Evolutionary conservation across 2,329 filamentous ascomycete species (phyloP).

Genomic region (Didymella pomorum): DNA sequence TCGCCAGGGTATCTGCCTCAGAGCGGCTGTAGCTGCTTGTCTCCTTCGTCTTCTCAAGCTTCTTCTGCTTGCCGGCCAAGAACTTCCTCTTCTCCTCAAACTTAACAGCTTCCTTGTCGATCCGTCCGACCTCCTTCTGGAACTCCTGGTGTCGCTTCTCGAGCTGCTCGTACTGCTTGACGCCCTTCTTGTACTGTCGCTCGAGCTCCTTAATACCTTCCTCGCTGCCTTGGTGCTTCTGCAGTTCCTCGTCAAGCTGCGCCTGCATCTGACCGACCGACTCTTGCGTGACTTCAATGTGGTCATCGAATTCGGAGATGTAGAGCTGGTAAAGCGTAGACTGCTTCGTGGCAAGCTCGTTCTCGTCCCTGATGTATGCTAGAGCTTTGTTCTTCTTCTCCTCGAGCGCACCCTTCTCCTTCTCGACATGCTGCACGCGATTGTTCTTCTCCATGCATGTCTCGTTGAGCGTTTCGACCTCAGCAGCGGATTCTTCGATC

Average conservation of each 20-base stretch:
- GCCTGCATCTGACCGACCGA: slow-evolving; percentile 90
- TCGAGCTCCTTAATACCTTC: slow-evolving; percentile 89
- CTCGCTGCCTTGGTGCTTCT: slow-evolving; percentile 90
- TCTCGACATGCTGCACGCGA: slow-evolving; percentile 96
- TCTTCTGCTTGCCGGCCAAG: slow-evolving; percentile 87
- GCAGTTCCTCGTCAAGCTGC: slow-evolving; percentile 83
- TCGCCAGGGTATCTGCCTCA: slow-evolving; percentile 79
- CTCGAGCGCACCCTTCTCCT: slow-evolving; percentile 90
- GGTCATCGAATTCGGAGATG: slow-evolving; percentile 86
- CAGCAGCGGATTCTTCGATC: slow-evolving; percentile 89
- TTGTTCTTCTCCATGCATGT: slow-evolving; percentile 94
- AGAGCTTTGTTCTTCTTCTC: slow-evolving; percentile 97
- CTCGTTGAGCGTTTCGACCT: slow-evolving; percentile 93
- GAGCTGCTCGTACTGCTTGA: slow-evolving; percentile 81
- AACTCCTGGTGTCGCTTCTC: slow-evolving; percentile 83
- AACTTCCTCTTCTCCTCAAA: slow-evolving; percentile 99
- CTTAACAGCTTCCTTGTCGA: slow-evolving; percentile 96
- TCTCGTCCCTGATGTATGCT: slow-evolving; percentile 88
- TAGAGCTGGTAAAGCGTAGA: slow-evolving; percentile 93
- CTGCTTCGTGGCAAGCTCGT: slow-evolving; percentile 88
- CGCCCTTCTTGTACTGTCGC: slow-evolving; percentile 81
- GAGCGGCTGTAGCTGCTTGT: slow-evolving; percentile 76
- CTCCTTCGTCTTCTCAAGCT: slow-evolving; percentile 86
- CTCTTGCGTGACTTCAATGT: slow-evolving; percentile 86
- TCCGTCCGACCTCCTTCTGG: slow-evolving; percentile 86